Evolutionary conservation across 495 filamentous ascomycete species (phyloP), one percentile per base, ranked within the genome.

Genomic region (Tuber microsphaerosporum): DNA sequence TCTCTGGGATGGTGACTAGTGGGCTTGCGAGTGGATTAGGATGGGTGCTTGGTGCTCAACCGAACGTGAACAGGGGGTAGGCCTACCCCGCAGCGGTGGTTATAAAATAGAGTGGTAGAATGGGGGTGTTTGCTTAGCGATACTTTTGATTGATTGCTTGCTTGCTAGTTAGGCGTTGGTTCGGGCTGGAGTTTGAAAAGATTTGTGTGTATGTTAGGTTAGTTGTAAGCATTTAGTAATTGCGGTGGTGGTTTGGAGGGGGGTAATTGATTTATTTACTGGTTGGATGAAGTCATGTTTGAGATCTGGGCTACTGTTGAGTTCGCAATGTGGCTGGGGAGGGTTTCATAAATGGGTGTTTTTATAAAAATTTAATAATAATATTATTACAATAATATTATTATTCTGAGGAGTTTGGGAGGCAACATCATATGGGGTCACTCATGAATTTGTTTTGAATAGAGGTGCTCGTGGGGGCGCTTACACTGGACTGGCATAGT

Each of bases 11-110:
- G 91, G 90, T 87, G 83, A 93, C 83, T 79, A 92, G 86, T 81
- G 93, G 83, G 20, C 84, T 97, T 78, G 93, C 91, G 2, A 92
- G 90, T 80, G 93, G 93, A 4, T 89, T 97, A 80, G 93, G 93
- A 3, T 97, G 93, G 93, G 86, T 97, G 51, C 87, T 97, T 76
- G 91, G 91, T 76, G 91, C 91, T 20, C 90, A 89, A 76, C 86
- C 89, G n/a, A 78, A 72, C 72, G 73, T 65, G 26, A 65, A 65
- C 12, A 17, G 5, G 26, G 56, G 56, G 16, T 65, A 65, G 16
- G 14, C 12, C 17, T 17, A 26, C 34, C 56, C 34, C 14, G 14
- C 1, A 26, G 56, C 6, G 56, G 56, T 19, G 56, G 56, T 16
- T 65, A 31, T 31, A 65, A 65, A 34, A 26, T 65, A 17, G 56